phyloP scores from a whole-genome alignment of 345 rosid species.

The Populus nigra region DNA sequence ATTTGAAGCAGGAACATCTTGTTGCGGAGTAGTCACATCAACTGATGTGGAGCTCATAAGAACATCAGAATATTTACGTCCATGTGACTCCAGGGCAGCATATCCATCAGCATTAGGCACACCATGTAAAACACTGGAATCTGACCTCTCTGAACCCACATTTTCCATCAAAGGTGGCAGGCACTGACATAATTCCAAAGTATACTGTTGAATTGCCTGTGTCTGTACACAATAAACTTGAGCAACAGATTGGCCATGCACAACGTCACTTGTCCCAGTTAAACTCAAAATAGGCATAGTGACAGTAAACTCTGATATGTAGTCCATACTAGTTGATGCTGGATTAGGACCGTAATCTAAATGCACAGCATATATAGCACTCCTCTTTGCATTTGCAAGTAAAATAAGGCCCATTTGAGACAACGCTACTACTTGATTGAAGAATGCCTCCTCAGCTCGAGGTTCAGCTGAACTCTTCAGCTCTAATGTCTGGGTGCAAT shows the following conservation, averaged over 20 bases:
- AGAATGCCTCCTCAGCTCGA: conserved; percentile 62
- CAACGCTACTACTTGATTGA: conserved; percentile 76
- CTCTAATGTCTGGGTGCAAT: conserved; percentile 72
- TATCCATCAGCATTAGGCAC: conserved; percentile 39
- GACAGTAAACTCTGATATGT: conserved; percentile 78
- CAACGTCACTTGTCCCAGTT: conserved; percentile 62
- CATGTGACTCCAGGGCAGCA: conserved; percentile 38
- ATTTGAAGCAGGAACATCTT: conserved; percentile 29
- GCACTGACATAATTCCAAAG: conserved; percentile 75
- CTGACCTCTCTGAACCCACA: conserved; percentile 52
- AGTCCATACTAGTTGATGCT: conserved; percentile 65
- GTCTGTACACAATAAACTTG: conserved; percentile 93
- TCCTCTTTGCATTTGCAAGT: conserved; percentile 87
- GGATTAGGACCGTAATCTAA: conserved; percentile 79
- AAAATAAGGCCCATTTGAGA: conserved; percentile 65
- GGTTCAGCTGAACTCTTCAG: conserved; percentile 67
- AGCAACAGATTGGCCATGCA: conserved; percentile 53
- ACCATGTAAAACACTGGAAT: conserved; percentile 42
- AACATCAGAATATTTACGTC: conserved; percentile 38
- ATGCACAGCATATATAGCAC: conserved; percentile 78
- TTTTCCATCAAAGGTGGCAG: conserved; percentile 63
- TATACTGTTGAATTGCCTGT: conserved; percentile 89
- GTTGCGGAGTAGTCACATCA: conserved; percentile 36
- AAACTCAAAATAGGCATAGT: conserved; percentile 94
- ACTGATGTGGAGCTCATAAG: conserved; percentile 35